Evolutionary conservation across 352 stramenopile species (phyloP).

Genomic region (Globisporangium viniferum): DNA sequence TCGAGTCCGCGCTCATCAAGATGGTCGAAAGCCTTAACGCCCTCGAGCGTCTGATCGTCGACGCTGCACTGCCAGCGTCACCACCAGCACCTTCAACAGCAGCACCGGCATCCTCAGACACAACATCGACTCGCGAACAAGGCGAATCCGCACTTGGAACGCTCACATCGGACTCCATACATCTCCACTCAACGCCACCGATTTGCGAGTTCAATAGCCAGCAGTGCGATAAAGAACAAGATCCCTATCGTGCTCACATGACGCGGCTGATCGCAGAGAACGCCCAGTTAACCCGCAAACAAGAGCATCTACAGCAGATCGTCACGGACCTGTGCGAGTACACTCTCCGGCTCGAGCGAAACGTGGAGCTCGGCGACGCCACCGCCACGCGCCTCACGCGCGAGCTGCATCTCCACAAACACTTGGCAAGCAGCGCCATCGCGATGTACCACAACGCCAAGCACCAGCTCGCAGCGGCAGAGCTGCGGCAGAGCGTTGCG

Average conservation of each 20-base stretch:
- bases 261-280: background rate
- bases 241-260: background rate
- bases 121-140: background rate
- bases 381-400: background rate
- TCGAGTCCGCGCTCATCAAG: background rate
- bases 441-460: constrained; percentile 7
- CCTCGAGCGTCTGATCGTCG: background rate
- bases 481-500: background rate
- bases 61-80: background rate
- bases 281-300: background rate
- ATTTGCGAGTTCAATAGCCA: background rate
- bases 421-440: background rate
- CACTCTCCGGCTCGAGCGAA: background rate
- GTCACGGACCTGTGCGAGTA: background rate
- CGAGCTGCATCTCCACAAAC: background rate
- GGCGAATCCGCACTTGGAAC: background rate
- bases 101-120: background rate
- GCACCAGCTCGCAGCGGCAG: background rate
- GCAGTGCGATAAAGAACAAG: background rate
- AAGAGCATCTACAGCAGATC: constrained; percentile 1
- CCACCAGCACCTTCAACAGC: background rate
- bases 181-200: background rate
- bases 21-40: background rate
- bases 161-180: background rate
- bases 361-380: background rate